phyloP scores from a whole-genome alignment of 2,329 filamentous ascomycete genomes.

The Beauveria varroae region DNA sequence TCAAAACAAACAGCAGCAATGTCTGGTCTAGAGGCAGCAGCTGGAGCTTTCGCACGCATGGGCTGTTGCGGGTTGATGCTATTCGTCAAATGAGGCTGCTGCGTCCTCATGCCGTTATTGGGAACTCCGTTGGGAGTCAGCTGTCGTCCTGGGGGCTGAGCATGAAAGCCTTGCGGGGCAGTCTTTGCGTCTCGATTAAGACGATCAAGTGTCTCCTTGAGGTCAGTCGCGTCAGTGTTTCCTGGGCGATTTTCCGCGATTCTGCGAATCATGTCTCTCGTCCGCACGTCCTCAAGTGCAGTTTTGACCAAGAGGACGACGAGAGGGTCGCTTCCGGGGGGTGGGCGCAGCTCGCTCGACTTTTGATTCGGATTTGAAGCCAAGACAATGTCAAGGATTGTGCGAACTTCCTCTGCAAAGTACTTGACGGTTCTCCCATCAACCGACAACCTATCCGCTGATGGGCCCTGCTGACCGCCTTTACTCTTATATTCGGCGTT shows the following conservation, averaged over 20 bases:
- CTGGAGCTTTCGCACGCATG: constrained; percentile 52
- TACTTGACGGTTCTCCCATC: constrained; percentile 50
- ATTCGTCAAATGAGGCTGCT: constrained; percentile 11
- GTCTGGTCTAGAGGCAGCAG: constrained; percentile 47
- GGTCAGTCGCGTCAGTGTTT: constrained; percentile 45
- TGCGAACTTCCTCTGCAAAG: constrained; percentile 50
- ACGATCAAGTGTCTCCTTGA: constrained; percentile 45
- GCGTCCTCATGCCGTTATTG: constrained; percentile 20
- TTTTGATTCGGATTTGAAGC: constrained; percentile 50
- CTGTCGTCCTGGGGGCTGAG: constrained; percentile 18
- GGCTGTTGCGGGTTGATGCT: constrained; percentile 39
- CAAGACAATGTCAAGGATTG: constrained; percentile 52
- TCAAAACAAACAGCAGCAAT: constrained; percentile 63
- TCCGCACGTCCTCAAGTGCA: constrained; percentile 45
- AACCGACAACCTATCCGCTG: constrained; percentile 47
- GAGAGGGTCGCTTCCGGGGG: constrained; percentile 46
- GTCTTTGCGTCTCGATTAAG: constrained; percentile 37
- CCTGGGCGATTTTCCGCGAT: constrained; percentile 45
- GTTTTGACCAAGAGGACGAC: constrained; percentile 50
- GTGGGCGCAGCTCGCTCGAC: constrained; percentile 44
- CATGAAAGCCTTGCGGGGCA: constrained; percentile 21
- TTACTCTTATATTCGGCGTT: constrained; percentile 51
- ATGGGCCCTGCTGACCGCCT: constrained; percentile 42
- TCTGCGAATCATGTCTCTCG: constrained; percentile 43
- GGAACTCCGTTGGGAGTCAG: constrained; percentile 23